Evolutionary conservation across 306 rosid species (phyloP).

Genomic region (Myrica gale): DNA sequence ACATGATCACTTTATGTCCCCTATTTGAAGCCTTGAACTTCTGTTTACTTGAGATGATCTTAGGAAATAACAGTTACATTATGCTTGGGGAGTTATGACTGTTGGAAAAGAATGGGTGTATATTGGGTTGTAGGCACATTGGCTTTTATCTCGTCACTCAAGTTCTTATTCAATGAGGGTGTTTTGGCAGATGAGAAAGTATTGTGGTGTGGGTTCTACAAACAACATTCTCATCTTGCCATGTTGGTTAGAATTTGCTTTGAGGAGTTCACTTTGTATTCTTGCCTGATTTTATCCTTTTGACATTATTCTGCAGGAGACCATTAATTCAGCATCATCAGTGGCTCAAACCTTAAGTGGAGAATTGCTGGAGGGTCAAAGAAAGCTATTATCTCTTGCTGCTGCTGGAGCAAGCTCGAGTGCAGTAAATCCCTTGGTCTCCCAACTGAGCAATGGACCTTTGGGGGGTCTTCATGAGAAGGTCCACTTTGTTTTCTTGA

Average conservation of each 20-base stretch:
- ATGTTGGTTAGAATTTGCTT: not conserved
- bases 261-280: slow-evolving; percentile 1
- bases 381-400: slow-evolving; percentile 79
- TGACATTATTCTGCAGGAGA: slow-evolving; percentile 53
- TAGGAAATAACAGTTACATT: not conserved
- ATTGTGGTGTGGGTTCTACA: not conserved
- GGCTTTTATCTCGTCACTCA: not conserved
- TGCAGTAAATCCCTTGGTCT: slow-evolving; percentile 61
- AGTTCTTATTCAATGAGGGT: not conserved
- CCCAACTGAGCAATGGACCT: slow-evolving; percentile 78
- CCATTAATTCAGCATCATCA: slow-evolving; percentile 77
- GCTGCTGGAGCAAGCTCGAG: slow-evolving; percentile 63
- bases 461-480: slow-evolving; percentile 73
- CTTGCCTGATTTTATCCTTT: slow-evolving; percentile 6
- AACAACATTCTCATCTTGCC: not conserved
- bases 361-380: slow-evolving; percentile 86
- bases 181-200: slow-evolving; percentile 1
- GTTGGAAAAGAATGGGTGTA: not conserved
- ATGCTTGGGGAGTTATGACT: not conserved
- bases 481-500: slow-evolving; percentile 40
- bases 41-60: not conserved
- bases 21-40: not conserved
- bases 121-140: not conserved
- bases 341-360: slow-evolving; percentile 77
- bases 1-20: not conserved